Base-by-base conservation (phyloP, 1,139 yeast genomes). In the Yamadazyma songkhlaensis region DNA sequence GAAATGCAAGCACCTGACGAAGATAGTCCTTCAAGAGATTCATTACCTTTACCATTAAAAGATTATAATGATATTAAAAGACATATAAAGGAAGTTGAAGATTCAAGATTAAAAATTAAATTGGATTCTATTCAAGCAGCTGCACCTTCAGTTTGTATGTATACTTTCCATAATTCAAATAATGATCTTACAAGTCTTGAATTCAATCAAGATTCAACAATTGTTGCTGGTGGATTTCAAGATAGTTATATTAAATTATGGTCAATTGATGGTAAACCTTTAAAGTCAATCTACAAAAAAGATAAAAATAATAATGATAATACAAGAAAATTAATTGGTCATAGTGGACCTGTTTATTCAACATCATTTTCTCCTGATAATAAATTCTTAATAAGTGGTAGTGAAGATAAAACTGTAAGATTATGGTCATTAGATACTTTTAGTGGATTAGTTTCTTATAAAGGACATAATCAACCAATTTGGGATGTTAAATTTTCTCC, bases 401-500 rank as follows among this genome's bases (percentile, higher is more conserved):
- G 96, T 1, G 97, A 88, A 54, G 99, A 94, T 60, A 84, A 85
- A 51, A 86, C 97, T 0, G 95, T 85, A 3, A 71, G 97, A 45
- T 65, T 94, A 43, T 94, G 99, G 99, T 87, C 96, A 1, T 66
- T 88, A 56, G 98, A 92, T 54, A 86, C 97, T 1, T 88, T 79
- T 55, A 79, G 94, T 0, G 83, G 95, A 2, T 71, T 94, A 35
- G 98, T 92, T 2, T 78, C 92, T n/a, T 92, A 92, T 62, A 88
- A 87, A 57, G 97, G 97, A 4, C 99, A 94, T 58, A 88, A 83
- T 51, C 95, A 86, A 49, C 97, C 98, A 1, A 84, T 94, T 22
- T 94, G 98, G 98, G 98, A 94, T 56, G 97, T 92, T 5, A 78
- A 85, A 50, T 92, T 89, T 54, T 83, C 96, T 3, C 98, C 98